A percentile compares a stretch with the other conserved stretches of the same genome.
These are phyloP conservation scores for Nicotiana benthamiana DNA, from an alignment of 257 asterid species.

Conservation along the genomic window DNA sequence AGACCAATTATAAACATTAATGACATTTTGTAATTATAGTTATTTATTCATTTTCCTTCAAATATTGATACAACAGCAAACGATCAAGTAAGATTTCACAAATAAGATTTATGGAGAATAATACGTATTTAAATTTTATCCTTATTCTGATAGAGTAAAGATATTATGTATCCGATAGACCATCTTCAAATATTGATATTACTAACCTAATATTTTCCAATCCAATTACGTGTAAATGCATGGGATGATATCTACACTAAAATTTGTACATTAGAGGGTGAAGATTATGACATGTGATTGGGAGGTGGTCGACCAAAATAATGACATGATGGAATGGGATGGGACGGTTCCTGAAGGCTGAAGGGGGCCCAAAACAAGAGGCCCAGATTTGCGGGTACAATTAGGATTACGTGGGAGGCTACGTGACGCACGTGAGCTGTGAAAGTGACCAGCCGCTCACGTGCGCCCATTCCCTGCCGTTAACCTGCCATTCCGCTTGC, in stretches of 20 bases:
- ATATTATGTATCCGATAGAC: too few relatives aligned
- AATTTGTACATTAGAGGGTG: not conserved
- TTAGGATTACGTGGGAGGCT: constrained; percentile 4
- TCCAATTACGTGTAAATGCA: too few relatives aligned
- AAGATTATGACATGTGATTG: constrained; percentile 20
- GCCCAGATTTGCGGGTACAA: not conserved
- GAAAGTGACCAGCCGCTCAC: constrained; percentile 29
- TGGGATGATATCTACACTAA: not conserved
- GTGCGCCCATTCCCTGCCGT: constrained; percentile 66
- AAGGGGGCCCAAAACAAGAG: not conserved
- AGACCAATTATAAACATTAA: too few relatives aligned
- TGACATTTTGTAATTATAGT: too few relatives aligned
- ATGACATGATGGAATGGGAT: not conserved
- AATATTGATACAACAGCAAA: too few relatives aligned
- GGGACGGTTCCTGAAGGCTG: not conserved
- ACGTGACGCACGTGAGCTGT: constrained; percentile 35
- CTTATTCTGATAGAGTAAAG: too few relatives aligned
- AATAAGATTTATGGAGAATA: too few relatives aligned
- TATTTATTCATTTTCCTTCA: too few relatives aligned
- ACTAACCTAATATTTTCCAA: too few relatives aligned
- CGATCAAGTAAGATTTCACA: too few relatives aligned
- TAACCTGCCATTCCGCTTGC: constrained; percentile 34
- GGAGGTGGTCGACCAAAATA: constrained; percentile 11
- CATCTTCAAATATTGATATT: too few relatives aligned
- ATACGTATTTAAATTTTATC: too few relatives aligned